Base-by-base conservation (phyloP, 352 stramenopile genomes). In the Elongisporangium prolatum region DNA sequence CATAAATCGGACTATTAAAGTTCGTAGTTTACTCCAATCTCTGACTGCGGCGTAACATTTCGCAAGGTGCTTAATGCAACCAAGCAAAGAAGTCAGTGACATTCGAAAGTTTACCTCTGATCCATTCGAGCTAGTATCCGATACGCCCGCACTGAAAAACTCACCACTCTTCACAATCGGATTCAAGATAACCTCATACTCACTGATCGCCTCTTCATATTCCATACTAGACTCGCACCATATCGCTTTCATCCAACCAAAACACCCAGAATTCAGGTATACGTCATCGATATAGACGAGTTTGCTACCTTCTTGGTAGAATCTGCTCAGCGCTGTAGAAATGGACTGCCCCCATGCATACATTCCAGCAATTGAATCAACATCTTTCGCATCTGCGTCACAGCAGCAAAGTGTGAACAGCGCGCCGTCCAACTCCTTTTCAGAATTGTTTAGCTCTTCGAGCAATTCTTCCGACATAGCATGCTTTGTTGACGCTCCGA, bases 121-220 rank as follows among this genome's bases (percentile, higher is more conserved):
- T 21, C 28, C 57, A 57, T 73, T 61, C n/a, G 68, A 65, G 18
- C 48, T 60, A 28, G 18, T 68, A 21, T 20, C 18, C 56, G 69
- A 74, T 17, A 70, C 67, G 17, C 56, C 60, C 1, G 52, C 44
- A 40, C 28, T 13, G 28, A 9, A 40, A 40, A 40, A 13, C 28
- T 40, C 4, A 40, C 14, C 28, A 40, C 14, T 40, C 22, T 51
- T 21, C 2, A 82, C 10, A 17, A 83, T 52, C n/a, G 68, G 65
- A 49, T 64, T 63, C 22, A 85, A 47, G 50, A 86, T 28, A 9
- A 56, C 37, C 57, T 80, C 69, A 52, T 86, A 91, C 56, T 70
- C 66, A 28, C 50, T 54, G 10, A 66, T 61, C 22, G 86, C 78
- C 34, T 84, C 80, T 83, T 92, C 82, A 48, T 88, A 89, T 54